Evolutionary conservation across 1,284 basidiomycete genomes (phyloP).

Genomic region (Microbotryomycetes sp.): DNA sequence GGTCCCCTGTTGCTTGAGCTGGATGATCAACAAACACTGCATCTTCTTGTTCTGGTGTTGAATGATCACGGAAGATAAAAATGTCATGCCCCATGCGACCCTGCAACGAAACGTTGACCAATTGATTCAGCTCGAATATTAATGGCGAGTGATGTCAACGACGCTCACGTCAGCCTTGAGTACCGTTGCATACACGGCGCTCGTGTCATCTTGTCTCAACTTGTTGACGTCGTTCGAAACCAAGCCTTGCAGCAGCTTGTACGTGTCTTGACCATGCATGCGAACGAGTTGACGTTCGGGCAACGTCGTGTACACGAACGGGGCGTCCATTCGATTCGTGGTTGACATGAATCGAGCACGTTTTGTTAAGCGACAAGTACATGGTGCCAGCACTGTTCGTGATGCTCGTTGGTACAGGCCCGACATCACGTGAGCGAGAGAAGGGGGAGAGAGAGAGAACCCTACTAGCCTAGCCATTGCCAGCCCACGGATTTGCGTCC

Average conservation of each 20-base stretch:
- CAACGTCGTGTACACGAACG: slow-evolving; percentile 18
- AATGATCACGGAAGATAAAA: slow-evolving; percentile 60
- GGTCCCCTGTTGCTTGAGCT: slow-evolving; percentile 47
- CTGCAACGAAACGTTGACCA: slow-evolving; percentile 45
- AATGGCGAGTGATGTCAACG: background rate
- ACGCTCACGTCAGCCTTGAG: slow-evolving; percentile 72
- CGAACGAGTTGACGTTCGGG: slow-evolving; percentile 51
- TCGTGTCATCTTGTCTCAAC: slow-evolving; percentile 42
- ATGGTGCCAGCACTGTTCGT: too few species aligned
- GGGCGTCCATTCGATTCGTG: background rate
- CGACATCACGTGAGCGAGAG: too few species aligned
- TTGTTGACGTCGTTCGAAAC: slow-evolving; percentile 54
- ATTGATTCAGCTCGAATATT: background rate
- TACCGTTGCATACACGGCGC: slow-evolving; percentile 69
- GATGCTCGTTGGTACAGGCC: too few species aligned
- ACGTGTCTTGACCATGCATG: slow-evolving; percentile 62
- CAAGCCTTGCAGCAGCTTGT: slow-evolving; percentile 82
- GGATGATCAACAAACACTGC: slow-evolving; percentile 72
- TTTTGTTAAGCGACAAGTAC: too few species aligned
- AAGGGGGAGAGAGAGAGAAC: too few species aligned
- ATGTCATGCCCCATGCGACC: slow-evolving; percentile 84
- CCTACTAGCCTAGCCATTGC: too few species aligned
- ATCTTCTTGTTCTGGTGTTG: slow-evolving; percentile 43
- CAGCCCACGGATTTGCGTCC: too few species aligned
- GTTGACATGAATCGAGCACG: too few species aligned